Base-by-base conservation (phyloP, 306 rosid genomes). In the Prunus persica region DNA sequence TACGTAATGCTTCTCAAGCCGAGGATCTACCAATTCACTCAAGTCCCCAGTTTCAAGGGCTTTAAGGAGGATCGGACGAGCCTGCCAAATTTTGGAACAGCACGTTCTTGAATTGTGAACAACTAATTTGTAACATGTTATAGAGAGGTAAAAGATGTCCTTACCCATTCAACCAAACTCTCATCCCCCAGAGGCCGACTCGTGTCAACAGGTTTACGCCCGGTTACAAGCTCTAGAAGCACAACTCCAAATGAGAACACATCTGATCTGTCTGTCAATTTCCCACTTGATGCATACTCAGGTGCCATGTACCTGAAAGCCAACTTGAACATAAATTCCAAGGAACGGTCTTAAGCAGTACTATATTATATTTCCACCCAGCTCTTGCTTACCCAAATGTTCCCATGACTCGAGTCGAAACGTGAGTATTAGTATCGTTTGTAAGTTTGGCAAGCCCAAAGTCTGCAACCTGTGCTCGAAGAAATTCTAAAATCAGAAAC, bases 81-180 rank as follows among this genome's bases (percentile, higher is more conserved):
- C 99, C 97, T 95, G 85, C 49, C 54, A 32, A 28, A 34, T 20
- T 60, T 45, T 30, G 28, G 34, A 80, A 80, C 64, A 30, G 73
- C 5, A 86, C 74, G 51, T 79, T 50, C 47, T 80, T 56, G 54
- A 49, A 49, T 51, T 50, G 24, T 73, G 49, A 24, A 80, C 62
- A 63, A 13, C 3, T 20, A 63, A 57, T 79, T 34, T 69, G 61
- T 58, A 38, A 43, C 69, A 64, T 54, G 57, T 19, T 77, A 38
- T 38, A 18, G 77, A 46, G 61, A 43, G 61, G n/a, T 24, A 12
- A 32, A 61, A 27, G 60, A 38, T 71, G 68, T 73, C n/a, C 92
- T 2, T 83, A 95, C 99, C 97, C 99, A 95, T 82, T 95, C 98
- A 69, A 95, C 99, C 85, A 95, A 86, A 83, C 99, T 95, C 89